Evolutionary conservation across 2,329 filamentous ascomycete species (phyloP).

Genomic region (Elsinoe necatrix): DNA sequence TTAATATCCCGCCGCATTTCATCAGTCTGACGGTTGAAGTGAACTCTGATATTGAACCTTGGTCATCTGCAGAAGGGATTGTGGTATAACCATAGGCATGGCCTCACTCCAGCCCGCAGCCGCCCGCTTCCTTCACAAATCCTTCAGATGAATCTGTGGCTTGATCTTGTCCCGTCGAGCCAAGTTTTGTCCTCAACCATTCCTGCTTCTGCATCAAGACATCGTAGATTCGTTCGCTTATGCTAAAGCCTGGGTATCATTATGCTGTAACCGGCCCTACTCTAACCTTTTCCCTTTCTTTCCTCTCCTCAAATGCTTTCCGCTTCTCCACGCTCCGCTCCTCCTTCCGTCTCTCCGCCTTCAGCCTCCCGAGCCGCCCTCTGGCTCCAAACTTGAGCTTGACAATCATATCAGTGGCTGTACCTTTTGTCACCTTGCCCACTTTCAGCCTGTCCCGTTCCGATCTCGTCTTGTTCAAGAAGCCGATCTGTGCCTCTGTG

Average conservation of each 20-base stretch:
- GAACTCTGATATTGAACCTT: neutral
- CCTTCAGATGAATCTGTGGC: neutral
- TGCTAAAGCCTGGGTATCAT: neutral
- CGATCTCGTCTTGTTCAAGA: slow-evolving; percentile 58
- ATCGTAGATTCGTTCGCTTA: neutral
- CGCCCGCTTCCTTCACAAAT: neutral
- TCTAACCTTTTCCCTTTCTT: slow-evolving; percentile 35
- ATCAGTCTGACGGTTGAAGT: slow-evolving; percentile 5
- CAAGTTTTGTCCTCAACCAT: slow-evolving; percentile 2
- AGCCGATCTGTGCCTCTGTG: slow-evolving; percentile 52
- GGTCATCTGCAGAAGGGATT: too few relatives aligned
- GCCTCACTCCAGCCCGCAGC: neutral
- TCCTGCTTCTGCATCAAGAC: neutral
- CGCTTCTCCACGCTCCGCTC: slow-evolving; percentile 32
- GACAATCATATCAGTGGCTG: slow-evolving; percentile 83
- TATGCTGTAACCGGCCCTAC: slow-evolving; percentile 38
- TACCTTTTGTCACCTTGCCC: slow-evolving; percentile 63
- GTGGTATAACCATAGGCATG: too few relatives aligned
- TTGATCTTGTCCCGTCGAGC: slow-evolving; percentile 1
- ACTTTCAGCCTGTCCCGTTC: slow-evolving; percentile 47
- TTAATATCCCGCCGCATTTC: neutral
- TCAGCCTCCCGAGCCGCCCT: slow-evolving; percentile 45
- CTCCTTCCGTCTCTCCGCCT: slow-evolving; percentile 15
- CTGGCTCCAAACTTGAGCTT: slow-evolving; percentile 77
- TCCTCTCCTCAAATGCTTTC: slow-evolving; percentile 32